phyloP scores from a whole-genome alignment of 2,329 filamentous ascomycete species.

The Verticillium longisporum region DNA sequence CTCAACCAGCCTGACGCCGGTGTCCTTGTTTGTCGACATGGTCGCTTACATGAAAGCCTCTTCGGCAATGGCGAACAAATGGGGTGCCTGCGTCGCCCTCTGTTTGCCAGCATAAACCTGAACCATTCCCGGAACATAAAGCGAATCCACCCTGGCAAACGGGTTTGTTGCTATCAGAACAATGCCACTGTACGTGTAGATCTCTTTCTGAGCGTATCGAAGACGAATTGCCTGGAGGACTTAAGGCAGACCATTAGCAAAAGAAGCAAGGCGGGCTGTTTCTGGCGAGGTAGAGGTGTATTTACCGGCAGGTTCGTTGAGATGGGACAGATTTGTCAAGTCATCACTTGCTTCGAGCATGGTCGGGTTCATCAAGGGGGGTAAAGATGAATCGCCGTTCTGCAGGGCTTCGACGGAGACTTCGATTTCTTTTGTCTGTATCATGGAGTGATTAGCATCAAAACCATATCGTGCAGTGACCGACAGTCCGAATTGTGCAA shows the following conservation, averaged over 20 bases:
- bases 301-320: slow-evolving; percentile 94
- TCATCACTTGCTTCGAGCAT: slow-evolving; percentile 99
- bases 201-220: slow-evolving; percentile 96
- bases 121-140: slow-evolving; percentile 99
- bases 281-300: background rate
- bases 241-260: slow-evolving; percentile 27
- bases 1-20: background rate
- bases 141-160: slow-evolving; percentile 92
- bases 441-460: slow-evolving; percentile 1
- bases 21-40: background rate
- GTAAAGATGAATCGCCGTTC: slow-evolving; percentile 69
- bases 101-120: slow-evolving; percentile 98
- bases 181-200: slow-evolving; percentile 99
- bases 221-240: slow-evolving; percentile 96
- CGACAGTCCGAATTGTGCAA: background rate
- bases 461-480: slow-evolving; percentile 6
- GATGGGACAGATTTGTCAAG: slow-evolving; percentile 90
- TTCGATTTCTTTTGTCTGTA: slow-evolving; percentile 70
- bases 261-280: background rate
- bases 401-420: slow-evolving; percentile 71
- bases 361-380: slow-evolving; percentile 93
- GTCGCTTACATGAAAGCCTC: slow-evolving; percentile 82
- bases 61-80: slow-evolving; percentile 97
- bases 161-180: slow-evolving; percentile 98
- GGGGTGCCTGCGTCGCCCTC: slow-evolving; percentile 90